Evolutionary conservation across 495 filamentous ascomycete species (phyloP).

Genomic region (Hypomontagnella monticulosa): DNA sequence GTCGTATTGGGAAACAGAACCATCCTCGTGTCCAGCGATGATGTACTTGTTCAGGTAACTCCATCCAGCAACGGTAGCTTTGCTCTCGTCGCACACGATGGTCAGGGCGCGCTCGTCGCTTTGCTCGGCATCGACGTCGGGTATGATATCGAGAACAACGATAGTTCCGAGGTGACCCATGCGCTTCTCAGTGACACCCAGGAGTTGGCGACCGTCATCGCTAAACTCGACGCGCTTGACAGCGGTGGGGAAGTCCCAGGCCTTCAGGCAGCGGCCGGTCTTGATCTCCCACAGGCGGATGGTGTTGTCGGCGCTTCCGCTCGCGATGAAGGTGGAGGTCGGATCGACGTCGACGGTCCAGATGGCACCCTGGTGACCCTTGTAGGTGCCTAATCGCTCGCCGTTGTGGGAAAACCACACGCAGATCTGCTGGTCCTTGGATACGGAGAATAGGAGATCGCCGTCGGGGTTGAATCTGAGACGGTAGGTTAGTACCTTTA

Average conservation of each 20-base stretch:
- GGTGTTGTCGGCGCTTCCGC: conserved; percentile 96
- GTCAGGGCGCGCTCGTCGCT: conserved; percentile 79
- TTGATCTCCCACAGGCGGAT: conserved; percentile 96
- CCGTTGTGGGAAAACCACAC: conserved; percentile 95
- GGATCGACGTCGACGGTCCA: conserved; percentile 99
- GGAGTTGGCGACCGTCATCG: conserved; percentile 85
- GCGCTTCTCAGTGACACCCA: conserved; percentile 97
- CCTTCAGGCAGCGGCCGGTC: conserved; percentile 91
- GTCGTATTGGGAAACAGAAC: conserved; percentile 92
- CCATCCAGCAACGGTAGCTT: conserved; percentile 96
- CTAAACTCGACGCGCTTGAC: conserved; percentile 97
- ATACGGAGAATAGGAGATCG: conserved; percentile 95
- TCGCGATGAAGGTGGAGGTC: conserved; percentile 90
- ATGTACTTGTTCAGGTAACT: conserved; percentile 92
- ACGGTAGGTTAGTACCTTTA: conserved; percentile 16
- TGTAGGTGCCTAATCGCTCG: conserved; percentile 94
- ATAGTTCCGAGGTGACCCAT: conserved; percentile 95
- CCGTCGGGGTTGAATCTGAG: conserved; percentile 90
- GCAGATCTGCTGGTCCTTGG: conserved; percentile 97
- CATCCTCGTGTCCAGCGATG: conserved; percentile 97
- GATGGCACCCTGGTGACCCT: conserved; percentile 95
- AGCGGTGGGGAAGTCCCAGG: conserved; percentile 94
- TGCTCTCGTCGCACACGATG: conserved; percentile 92
- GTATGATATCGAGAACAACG: conserved; percentile 84
- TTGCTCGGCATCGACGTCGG: conserved; percentile 84